Percentiles rank a stretch among this genome's conserved stretches.
Evolutionary conservation across 768 basidiomycete species (phyloP).

Genomic region (Tylopilus felleus): DNA sequence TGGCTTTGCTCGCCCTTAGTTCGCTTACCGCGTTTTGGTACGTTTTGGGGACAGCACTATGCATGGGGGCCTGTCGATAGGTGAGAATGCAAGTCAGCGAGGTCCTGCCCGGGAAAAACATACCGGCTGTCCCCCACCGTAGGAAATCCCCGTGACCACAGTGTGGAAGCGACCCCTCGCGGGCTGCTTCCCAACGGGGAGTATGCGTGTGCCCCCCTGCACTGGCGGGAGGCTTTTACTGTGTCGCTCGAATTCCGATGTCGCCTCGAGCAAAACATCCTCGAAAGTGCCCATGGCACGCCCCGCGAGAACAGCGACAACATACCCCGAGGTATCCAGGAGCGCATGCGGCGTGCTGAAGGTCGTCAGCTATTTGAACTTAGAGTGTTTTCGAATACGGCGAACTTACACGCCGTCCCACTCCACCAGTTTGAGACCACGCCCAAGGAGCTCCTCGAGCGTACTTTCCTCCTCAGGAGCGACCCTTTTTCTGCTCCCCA

Average conservation of each 20-base stretch:
- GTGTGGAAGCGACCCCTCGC: neutral
- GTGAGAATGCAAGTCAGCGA: too few relatives aligned
- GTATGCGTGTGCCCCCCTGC: too few relatives aligned
- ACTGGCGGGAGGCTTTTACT: too few relatives aligned
- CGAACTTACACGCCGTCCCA: conserved; percentile 5
- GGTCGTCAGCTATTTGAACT: too few relatives aligned
- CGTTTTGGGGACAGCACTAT: fast-evolving
- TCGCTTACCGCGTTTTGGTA: neutral
- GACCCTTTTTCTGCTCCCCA: neutral
- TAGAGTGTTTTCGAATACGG: too few relatives aligned
- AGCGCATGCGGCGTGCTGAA: neutral
- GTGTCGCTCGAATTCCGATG: too few relatives aligned
- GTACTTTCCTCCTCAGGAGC: neutral
- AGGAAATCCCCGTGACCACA: neutral
- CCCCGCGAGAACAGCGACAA: neutral
- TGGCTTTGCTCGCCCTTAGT: neutral
- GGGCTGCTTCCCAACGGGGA: neutral
- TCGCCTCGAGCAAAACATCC: neutral
- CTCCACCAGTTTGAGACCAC: neutral
- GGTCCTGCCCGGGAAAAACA: too few relatives aligned
- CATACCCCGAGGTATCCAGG: neutral
- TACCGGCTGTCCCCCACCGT: neutral
- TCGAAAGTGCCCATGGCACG: neutral
- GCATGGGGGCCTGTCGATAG: neutral
- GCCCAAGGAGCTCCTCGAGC: fast-evolving